A percentile compares a stretch with the other conserved stretches of the same genome.
Conservation (phyloP, 2,329 filamentous ascomycete species). For the Knoxdaviesia proteae region DNA sequence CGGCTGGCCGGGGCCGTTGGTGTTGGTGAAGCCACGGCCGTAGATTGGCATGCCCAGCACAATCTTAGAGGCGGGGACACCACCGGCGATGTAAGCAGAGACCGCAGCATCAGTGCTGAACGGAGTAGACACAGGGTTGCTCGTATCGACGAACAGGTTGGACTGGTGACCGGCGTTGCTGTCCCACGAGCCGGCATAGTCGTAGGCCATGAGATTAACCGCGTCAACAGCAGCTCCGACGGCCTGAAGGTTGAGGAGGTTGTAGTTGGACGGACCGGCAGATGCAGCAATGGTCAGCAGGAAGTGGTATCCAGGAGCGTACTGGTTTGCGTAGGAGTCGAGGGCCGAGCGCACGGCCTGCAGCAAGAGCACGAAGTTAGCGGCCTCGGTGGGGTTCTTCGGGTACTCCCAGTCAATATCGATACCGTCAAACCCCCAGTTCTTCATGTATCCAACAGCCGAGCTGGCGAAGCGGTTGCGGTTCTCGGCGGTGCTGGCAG, state of each 20-base stretch:
- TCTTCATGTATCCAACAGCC: conserved; percentile 47
- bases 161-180: conserved; percentile 42
- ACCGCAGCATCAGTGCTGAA: conserved; percentile 49
- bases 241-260: conserved; percentile 24
- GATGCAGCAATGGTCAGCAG: conserved; percentile 28
- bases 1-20: conserved; percentile 40
- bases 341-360: conserved; percentile 21
- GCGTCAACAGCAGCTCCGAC: conserved; percentile 37
- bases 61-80: conserved; percentile 44
- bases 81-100: conserved; percentile 26
- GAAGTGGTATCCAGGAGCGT: conserved; percentile 23
- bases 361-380: conserved; percentile 20
- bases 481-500: conserved; percentile 38
- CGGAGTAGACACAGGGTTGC: conserved; percentile 37
- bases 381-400: conserved; percentile 15
- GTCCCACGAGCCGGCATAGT: conserved; percentile 51
- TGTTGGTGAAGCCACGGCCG: conserved; percentile 42
- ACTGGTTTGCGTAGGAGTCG: conserved; percentile 17
- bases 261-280: conserved; percentile 26
- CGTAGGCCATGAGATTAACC: conserved; percentile 48
- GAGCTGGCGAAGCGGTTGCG: conserved; percentile 45
- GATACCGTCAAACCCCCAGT: conserved; percentile 39
- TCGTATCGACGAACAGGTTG: conserved; percentile 38
- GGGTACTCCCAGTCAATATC: conserved; percentile 39
- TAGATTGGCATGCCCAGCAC: conserved; percentile 66